Evolutionary conservation across 139 green algal species (phyloP).

Genomic region (Chlamydomonas eustigma): DNA sequence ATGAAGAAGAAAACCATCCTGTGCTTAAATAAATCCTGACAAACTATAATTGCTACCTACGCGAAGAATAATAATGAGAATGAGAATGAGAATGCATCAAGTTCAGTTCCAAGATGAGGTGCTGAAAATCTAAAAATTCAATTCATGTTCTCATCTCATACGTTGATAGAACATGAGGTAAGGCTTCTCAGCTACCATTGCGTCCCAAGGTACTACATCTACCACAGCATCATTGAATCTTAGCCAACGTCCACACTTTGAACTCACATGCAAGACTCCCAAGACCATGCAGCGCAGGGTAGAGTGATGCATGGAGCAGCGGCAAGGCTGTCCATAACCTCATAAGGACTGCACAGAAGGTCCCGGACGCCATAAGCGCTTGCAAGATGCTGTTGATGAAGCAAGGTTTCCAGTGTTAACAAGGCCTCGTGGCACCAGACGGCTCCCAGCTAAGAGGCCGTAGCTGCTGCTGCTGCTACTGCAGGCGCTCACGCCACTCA

Average conservation of each 20-base stretch:
- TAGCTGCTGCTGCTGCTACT: neutral
- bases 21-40: too few relatives aligned
- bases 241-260: slow-evolving; percentile 57
- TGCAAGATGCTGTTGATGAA: slow-evolving; percentile 77
- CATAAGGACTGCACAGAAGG: slow-evolving; percentile 61
- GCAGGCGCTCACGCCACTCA: neutral
- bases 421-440: slow-evolving; percentile 50
- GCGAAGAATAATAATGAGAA: too few relatives aligned
- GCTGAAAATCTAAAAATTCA: too few relatives aligned
- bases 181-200: slow-evolving; percentile 51
- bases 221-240: slow-evolving; percentile 73
- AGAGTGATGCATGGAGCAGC: slow-evolving; percentile 29
- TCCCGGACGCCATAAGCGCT: slow-evolving; percentile 59
- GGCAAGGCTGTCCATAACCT: slow-evolving; percentile 33
- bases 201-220: slow-evolving; percentile 27
- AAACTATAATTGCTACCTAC: too few relatives aligned
- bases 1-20: too few relatives aligned
- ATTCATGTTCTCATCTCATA: too few relatives aligned
- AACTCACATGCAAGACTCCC: slow-evolving; percentile 52
- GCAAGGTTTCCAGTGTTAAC: slow-evolving; percentile 79
- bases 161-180: slow-evolving; percentile 80
- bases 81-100: too few relatives aligned
- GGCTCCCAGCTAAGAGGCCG: neutral
- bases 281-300: slow-evolving; percentile 56
- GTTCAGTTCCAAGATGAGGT: too few relatives aligned